Evolutionary conservation across 371 early-diverging fungal genomes (phyloP).

Genomic region (Rhizomucor pusillus): DNA sequence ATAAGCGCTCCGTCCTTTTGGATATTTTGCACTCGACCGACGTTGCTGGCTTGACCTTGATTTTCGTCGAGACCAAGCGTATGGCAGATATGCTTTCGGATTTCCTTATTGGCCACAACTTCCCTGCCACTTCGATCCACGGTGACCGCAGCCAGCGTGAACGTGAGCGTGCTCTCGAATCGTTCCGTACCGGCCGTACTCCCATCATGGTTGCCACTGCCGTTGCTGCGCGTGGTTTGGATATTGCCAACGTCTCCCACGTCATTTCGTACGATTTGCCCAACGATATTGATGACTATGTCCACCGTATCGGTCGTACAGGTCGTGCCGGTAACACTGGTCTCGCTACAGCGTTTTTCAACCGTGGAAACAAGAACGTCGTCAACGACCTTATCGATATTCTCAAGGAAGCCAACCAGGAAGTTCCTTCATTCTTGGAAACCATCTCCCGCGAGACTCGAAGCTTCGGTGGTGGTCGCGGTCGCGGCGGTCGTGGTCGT

Average conservation of each 20-base stretch:
- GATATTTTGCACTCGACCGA: slow-evolving; percentile 79
- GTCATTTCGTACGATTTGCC: slow-evolving; percentile 96
- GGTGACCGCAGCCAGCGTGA: slow-evolving; percentile 96
- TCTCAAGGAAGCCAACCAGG: slow-evolving; percentile 59
- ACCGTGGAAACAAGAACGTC: slow-evolving; percentile 87
- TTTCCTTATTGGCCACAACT: slow-evolving; percentile 66
- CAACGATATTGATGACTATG: slow-evolving; percentile 90
- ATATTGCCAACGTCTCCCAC: slow-evolving; percentile 85
- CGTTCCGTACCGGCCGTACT: slow-evolving; percentile 89
- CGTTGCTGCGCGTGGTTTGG: slow-evolving; percentile 98
- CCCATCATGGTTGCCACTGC: slow-evolving; percentile 99
- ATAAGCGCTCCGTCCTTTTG: slow-evolving; percentile 83
- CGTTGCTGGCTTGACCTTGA: slow-evolving; percentile 77
- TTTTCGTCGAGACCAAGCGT: slow-evolving; percentile 99
- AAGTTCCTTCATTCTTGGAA: slow-evolving; percentile 67
- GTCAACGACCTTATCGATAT: slow-evolving; percentile 87
- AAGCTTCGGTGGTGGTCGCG: slow-evolving; percentile 63
- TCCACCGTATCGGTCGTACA: slow-evolving; percentile 99
- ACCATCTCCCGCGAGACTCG: slow-evolving; percentile 42
- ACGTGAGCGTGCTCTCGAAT: slow-evolving; percentile 91
- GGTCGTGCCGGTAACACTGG: slow-evolving; percentile 91
- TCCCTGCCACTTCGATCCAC: slow-evolving; percentile 96
- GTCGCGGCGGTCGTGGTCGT: slow-evolving; percentile 65
- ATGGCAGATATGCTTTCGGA: slow-evolving; percentile 95
- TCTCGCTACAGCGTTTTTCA: slow-evolving; percentile 96